Conservation (phyloP, 768 basidiomycete species). For the Lactarius hatsudake region DNA sequence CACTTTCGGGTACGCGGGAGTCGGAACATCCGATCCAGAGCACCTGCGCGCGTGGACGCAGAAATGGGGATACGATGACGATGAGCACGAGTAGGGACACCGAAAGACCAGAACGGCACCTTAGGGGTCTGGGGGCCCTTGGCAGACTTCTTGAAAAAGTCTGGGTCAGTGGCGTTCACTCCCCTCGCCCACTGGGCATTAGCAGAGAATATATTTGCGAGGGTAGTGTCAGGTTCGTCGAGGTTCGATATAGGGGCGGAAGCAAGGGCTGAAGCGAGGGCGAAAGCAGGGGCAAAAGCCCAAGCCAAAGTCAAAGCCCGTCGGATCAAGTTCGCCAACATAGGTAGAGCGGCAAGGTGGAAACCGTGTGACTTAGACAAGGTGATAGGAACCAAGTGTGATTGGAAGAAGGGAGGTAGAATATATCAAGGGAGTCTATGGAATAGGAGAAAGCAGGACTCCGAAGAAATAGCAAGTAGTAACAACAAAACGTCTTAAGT, state of each 20-base stretch:
- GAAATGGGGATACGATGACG: too few relatives aligned
- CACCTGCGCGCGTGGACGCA: too few relatives aligned
- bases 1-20: too few relatives aligned
- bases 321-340: not conserved
- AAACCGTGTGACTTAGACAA: not conserved
- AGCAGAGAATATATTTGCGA: constrained; percentile 40
- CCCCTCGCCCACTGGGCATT: constrained; percentile 72
- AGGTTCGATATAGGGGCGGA: not conserved
- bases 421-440: too few relatives aligned
- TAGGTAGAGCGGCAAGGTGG: not conserved
- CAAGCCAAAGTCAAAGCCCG: not conserved
- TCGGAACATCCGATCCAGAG: too few relatives aligned
- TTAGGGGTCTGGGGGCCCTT: constrained; percentile 63
- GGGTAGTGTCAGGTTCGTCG: constrained; percentile 14
- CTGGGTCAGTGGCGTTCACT: constrained; percentile 52
- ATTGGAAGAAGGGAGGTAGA: too few relatives aligned
- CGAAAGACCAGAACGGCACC: constrained; percentile 37
- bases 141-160: constrained; percentile 59
- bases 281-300: not conserved
- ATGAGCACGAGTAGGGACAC: not conserved
- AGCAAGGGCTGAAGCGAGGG: not conserved
- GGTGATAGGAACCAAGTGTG: too few relatives aligned
- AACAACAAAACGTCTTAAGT: too few relatives aligned
- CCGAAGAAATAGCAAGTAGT: too few relatives aligned
- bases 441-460: too few relatives aligned